Evolutionary conservation across 1,139 yeast genomes (phyloP).

Genomic region (Scheffersomyces parashehatae): DNA sequence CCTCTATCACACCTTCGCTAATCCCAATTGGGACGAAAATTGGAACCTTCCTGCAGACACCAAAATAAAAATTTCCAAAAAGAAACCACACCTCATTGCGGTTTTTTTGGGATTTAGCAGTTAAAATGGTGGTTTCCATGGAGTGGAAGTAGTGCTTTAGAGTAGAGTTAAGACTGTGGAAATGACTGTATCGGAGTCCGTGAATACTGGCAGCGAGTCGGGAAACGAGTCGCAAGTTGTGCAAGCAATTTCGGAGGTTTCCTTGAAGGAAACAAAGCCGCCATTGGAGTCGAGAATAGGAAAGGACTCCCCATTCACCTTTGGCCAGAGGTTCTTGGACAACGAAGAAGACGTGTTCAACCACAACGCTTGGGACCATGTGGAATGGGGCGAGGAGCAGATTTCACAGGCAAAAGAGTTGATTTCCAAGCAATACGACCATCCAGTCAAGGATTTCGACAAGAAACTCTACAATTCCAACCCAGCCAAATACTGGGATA

Average conservation of each 20-base stretch:
- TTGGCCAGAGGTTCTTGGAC: constrained; percentile 80
- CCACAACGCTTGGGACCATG: constrained; percentile 98
- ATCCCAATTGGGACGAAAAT: no score
- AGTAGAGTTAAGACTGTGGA: no score
- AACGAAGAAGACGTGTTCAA: constrained; percentile 82
- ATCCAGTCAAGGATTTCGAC: constrained; percentile 86
- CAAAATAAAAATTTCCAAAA: no score
- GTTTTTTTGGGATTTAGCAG: no score
- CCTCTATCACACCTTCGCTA: no score
- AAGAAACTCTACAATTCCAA: constrained; percentile 74
- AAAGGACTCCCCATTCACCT: constrained; percentile 85
- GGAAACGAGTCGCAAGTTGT: background rate
- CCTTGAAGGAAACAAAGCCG: constrained; percentile 19
- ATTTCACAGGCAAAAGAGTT: constrained; percentile 70
- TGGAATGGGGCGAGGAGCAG: constrained; percentile 96
- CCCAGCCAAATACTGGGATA: constrained; percentile 96
- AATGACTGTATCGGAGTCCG: background rate
- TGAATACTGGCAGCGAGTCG: background rate
- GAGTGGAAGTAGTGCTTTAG: no score
- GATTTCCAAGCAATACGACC: constrained; percentile 71
- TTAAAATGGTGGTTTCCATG: no score
- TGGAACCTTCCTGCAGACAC: no score
- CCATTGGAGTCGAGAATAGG: constrained; percentile 62
- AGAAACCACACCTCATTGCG: no score
- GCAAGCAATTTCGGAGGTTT: background rate